Base-by-base conservation (phyloP, 208 protist species). In the Leishmania major region DNA sequence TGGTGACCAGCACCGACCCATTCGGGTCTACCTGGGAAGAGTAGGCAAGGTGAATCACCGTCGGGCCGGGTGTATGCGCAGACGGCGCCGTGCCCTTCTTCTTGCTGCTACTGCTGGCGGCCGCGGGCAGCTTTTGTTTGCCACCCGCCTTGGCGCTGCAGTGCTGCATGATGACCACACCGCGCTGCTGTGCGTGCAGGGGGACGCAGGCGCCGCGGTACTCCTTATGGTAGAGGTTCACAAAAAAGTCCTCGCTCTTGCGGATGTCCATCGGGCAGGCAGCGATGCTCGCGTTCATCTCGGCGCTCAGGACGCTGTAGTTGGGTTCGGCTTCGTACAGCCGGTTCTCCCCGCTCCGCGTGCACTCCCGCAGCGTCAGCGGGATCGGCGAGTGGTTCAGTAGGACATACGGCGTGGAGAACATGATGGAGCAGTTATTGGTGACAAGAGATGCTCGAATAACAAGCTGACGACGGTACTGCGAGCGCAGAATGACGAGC, bases 171-270 rank as follows among this genome's bases (percentile, higher is more conserved):
- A 94, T 77, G 60, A 96, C 93, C 28, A 94, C 55, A 53, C 95
- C 92, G 49, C 92, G 85, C 82, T 93, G 90, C 77, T 96, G 93
- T 13, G 93, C 93, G 75, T 97, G 95, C 55, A 97, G 79, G 6
- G 95, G 95, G 28, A 97, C 81, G 43, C 82, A 87, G 81, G 62
- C 81, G 72, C 87, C 88, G n/a, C 77, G 25, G 77, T 88, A 86
- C 49, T 87, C 71, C 59, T 81, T 86, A 74, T 81, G 80, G 51
- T 83, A 84, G 35, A 97, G 40, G 78, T 90, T 94, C 28, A 97
- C 95, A 81, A 96, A 96, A 78, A 97, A 95, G 76, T 92, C 82
- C 43, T 91, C 88, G 31, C 77, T 77, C 75, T 88, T 82, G 49
- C 79, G 69, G n/a, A 81, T 66, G 31, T 76, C 80, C 19, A 74